These are phyloP conservation scores for Venturia asperata DNA, from an alignment of 2,329 filamentous ascomycete genomes.

Conservation along the genomic window DNA sequence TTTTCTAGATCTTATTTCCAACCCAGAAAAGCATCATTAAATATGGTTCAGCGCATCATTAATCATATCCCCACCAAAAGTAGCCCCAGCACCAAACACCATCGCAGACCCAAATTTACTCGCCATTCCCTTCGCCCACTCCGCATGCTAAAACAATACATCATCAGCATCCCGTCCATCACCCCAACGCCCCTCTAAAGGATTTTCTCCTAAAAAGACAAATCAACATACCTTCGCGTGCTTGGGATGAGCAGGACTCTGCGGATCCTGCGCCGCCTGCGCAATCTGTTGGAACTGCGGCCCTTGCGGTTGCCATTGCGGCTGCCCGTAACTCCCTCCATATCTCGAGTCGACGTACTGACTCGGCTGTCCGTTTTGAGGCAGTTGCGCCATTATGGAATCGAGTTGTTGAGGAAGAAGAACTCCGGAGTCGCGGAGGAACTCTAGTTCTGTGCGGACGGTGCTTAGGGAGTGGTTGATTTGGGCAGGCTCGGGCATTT, in stretches of 20 bases:
- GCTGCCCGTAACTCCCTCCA: conserved; percentile 9
- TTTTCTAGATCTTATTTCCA: neutral
- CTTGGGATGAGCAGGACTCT: conserved; percentile 19
- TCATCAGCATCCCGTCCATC: neutral
- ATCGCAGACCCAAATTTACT: conserved; percentile 15
- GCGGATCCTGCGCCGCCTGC: conserved; percentile 11
- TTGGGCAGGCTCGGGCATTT: conserved; percentile 13
- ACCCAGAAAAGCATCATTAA: neutral
- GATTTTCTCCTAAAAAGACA: neutral
- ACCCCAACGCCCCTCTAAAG: neutral
- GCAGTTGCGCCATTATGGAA: conserved; percentile 31
- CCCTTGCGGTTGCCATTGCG: conserved; percentile 8
- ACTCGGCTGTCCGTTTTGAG: conserved; percentile 22
- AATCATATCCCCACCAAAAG: conserved; percentile 16
- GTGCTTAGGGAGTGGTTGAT: conserved; percentile 20
- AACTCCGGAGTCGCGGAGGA: conserved; percentile 28
- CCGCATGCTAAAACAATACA: conserved; percentile 1
- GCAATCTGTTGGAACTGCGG: conserved; percentile 13
- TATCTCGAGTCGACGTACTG: conserved; percentile 8
- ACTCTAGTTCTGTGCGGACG: conserved; percentile 26
- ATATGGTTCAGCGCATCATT: conserved; percentile 15
- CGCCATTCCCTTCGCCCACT: conserved; percentile 15
- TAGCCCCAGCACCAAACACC: conserved; percentile 16
- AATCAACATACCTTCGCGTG: conserved; percentile 15
- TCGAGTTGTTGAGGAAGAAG: conserved; percentile 28